phyloP scores from a whole-genome alignment of 2,329 filamentous ascomycete species.

The Stagonosporopsis tanaceti region DNA sequence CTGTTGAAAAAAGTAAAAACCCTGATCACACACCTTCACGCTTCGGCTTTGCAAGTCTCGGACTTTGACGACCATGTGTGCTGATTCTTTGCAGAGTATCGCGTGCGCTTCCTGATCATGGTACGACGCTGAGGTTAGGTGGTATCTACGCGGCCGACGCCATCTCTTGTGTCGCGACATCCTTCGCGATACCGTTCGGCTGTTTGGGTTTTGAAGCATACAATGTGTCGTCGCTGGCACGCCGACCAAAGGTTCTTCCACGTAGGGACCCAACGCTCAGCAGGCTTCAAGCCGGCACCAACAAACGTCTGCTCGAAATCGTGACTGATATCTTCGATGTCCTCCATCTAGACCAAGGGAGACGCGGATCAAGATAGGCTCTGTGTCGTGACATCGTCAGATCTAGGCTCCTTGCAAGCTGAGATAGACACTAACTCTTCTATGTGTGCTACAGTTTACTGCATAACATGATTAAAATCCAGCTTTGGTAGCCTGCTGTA shows the following conservation, averaged over 20 bases:
- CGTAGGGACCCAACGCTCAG: slow-evolving; percentile 23
- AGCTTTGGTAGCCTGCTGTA: too few species aligned
- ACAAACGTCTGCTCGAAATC: slow-evolving; percentile 34
- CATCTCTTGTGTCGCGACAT: slow-evolving; percentile 3
- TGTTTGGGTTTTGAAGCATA: slow-evolving; percentile 25
- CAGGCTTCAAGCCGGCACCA: slow-evolving; percentile 10
- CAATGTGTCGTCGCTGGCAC: slow-evolving; percentile 26
- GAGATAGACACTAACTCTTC: too few species aligned
- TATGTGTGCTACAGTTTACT: too few species aligned
- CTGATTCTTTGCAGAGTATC: slow-evolving; percentile 2
- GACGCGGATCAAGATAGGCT: too few species aligned
- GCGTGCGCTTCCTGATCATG: neutral
- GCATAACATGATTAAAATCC: too few species aligned
- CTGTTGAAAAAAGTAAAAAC: slow-evolving; percentile 21
- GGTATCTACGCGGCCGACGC: slow-evolving; percentile 7
- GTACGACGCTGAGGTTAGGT: neutral
- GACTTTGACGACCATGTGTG: neutral
- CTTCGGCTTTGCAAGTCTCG: neutral
- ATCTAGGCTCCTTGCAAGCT: too few species aligned
- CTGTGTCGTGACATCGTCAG: too few species aligned
- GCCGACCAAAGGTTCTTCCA: slow-evolving; percentile 23
- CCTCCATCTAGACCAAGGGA: neutral
- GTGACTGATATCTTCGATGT: slow-evolving; percentile 33
- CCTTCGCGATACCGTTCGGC: slow-evolving; percentile 4
- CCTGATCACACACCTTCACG: slow-evolving; percentile 6